Conservation (phyloP, 495 filamentous ascomycete species). For the Hypoxylon fragiforme region DNA sequence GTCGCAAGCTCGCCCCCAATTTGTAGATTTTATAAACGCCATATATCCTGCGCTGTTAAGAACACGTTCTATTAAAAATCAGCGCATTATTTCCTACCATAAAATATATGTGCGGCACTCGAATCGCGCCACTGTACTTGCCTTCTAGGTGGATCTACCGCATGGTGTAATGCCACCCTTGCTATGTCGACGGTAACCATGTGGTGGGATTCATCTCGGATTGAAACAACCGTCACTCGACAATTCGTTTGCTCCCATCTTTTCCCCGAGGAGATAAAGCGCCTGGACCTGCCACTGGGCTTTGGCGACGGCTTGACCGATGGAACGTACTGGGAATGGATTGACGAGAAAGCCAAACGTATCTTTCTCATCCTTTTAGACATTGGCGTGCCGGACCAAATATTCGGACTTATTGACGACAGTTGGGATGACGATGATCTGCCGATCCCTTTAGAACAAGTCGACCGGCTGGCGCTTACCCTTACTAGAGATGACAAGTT, state of each 20-base stretch:
- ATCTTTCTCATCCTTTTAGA: conserved; percentile 83
- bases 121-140: conserved; percentile 17
- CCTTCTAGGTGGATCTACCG: conserved; percentile 25
- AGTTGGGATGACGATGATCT: conserved; percentile 90
- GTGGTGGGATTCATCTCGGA: conserved; percentile 83
- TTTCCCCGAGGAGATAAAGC: conserved; percentile 63
- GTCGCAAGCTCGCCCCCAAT: conserved; percentile 17
- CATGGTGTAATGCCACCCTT: conserved; percentile 36
- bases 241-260: conserved; percentile 71
- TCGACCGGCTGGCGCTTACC: conserved; percentile 68
- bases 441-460: conserved; percentile 71
- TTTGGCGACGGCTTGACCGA: conserved; percentile 91
- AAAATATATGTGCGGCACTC: conserved; percentile 18
- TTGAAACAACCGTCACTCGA: conserved; percentile 70
- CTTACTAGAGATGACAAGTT: conserved; percentile 61
- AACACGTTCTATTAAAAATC: no score
- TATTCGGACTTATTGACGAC: conserved; percentile 82
- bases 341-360: conserved; percentile 73
- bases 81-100: no score
- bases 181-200: conserved; percentile 41
- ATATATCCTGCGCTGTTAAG: conserved; percentile 5
- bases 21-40: conserved; percentile 30
- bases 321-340: conserved; percentile 92
- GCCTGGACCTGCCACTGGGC: conserved; percentile 68
- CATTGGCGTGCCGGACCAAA: conserved; percentile 78